Base-by-base conservation (phyloP, 768 basidiomycete species). In the Psilocybe subaeruginosa region DNA sequence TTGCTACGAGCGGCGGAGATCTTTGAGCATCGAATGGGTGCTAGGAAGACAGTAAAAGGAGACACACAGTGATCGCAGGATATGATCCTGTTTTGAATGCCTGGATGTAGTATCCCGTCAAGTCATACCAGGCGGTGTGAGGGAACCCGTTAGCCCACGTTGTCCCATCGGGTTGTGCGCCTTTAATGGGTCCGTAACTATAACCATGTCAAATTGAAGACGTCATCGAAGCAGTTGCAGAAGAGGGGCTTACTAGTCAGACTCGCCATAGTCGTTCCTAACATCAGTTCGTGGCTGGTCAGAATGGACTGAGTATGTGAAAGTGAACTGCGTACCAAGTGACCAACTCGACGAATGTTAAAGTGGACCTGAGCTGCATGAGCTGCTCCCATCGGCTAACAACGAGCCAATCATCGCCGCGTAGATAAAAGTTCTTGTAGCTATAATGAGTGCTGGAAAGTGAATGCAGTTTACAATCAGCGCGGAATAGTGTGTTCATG, bases 261-360 rank as follows among this genome's bases (percentile, higher is more conserved):
- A 89, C 76, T 93, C 91, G 64, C 90, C 90, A 64, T 80, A 92
- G 70, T 92, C 88, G 74, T 93, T 93, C 81, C 82, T 84, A 47
- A 7, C 31, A 33, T n/a, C 12, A 33, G 12, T 59, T 39, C 7
- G 35, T 49, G 43, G 14, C 16, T 46, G 37, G 49, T 47, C 31
- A 43, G 41, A 41, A 52, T 37, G 29, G 29, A 49, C 11, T n/a
- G 11, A 57, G 31, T 14, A 31, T 12, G 17, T 17, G 11, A 8
- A 56, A 46, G 14, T 30, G n/a, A 48, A 27, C 27, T 16, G 54
- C 74, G 39, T 63, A 82, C 90, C 89, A 93, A 52, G 85, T 90
- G 46, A 86, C 76, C 75, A 92, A 82, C 75, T 92, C 89, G 41
- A 88, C 81, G 65, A 89, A 82, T 0, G 76, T 78, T 11, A 84